Evolutionary conservation across 2,329 filamentous ascomycete species (phyloP).

Genomic region (Trichoderma koningii): DNA sequence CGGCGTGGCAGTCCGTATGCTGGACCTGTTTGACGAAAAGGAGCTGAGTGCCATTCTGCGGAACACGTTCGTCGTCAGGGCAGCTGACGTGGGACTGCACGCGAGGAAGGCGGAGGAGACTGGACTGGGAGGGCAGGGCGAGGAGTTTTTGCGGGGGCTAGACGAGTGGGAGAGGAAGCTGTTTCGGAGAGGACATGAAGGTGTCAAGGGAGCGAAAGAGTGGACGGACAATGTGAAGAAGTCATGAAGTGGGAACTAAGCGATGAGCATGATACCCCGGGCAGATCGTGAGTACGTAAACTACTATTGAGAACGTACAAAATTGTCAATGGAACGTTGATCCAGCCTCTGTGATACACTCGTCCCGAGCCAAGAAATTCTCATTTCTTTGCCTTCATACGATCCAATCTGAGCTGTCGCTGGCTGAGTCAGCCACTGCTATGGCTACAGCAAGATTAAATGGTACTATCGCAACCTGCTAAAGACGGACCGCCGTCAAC

Average conservation of each 20-base stretch:
- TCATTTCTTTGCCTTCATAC: no score
- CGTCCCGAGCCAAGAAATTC: no score
- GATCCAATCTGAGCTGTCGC: no score
- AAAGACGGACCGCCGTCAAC: no score
- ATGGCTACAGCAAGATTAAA: no score
- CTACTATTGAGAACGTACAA: background rate
- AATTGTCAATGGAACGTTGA: no score
- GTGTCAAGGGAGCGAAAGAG: conserved; percentile 67
- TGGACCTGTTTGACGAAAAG: conserved; percentile 85
- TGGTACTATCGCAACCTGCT: no score
- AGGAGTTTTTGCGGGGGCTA: conserved; percentile 82
- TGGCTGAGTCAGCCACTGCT: no score
- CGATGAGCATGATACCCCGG: conserved; percentile 22
- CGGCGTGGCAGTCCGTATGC: conserved; percentile 76
- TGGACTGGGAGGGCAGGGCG: conserved; percentile 57
- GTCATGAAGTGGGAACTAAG: conserved; percentile 32
- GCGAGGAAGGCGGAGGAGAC: conserved; percentile 77
- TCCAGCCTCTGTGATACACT: no score
- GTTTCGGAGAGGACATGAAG: conserved; percentile 74
- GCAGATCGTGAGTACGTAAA: background rate
- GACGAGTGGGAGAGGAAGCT: conserved; percentile 85
- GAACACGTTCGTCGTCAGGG: conserved; percentile 78
- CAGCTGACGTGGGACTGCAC: conserved; percentile 82
- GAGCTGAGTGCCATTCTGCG: conserved; percentile 74
- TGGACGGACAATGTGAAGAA: conserved; percentile 65